Evolutionary conservation across 371 early-diverging fungal species (phyloP), one percentile per base, ranked within the genome.

Genomic region (Mortierella polycephala): DNA sequence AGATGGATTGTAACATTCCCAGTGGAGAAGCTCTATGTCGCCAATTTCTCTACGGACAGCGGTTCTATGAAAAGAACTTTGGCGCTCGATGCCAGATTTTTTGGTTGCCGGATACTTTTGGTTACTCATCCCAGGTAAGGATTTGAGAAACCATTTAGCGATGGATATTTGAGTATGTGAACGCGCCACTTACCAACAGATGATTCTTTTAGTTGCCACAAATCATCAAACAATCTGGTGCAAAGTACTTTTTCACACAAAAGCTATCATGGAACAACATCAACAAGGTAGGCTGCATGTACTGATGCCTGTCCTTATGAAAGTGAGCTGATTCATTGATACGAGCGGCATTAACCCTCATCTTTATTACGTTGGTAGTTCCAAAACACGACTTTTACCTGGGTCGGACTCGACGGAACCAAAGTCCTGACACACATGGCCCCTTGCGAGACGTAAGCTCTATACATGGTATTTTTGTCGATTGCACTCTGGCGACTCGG

Each of bases 231-330:
- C 85, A 85, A 56, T 83, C 96, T 1, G 97, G 93, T 11, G 87
- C 95, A 56, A 85, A 95, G 76, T 99, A 96, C 77, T 99, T 99
- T 67, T 97, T 98, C 80, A 99, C 99, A 5, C 99, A 99, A 74
- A 99, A 99, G 82, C 83, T 99, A 14, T 96, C 96, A 5, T 98
- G 97, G 99, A 99, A 99, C 83, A 96, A 96, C 70, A 96, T 99
- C 82, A 99, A 99, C 88, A 95, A 92, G 72, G 88, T 86, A 68
- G 11, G 45, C 20, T 6, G 7, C 30, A 1, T 14, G 5, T 18
- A 51, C 30, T 30, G 30, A 30, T 30, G 30, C 30, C 30, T 30
- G 4, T 30, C 30, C 30, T 30, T 30, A 30, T 30, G 30, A 30
- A 30, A 30, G 30, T 30, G 30, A 30, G 30, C 30, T 30, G 30